A percentile compares a stretch with the other conserved stretches of the same genome.
Conservation (phyloP, 2,329 filamentous ascomycete genomes). For the Coccinonectria pachysandricola region DNA sequence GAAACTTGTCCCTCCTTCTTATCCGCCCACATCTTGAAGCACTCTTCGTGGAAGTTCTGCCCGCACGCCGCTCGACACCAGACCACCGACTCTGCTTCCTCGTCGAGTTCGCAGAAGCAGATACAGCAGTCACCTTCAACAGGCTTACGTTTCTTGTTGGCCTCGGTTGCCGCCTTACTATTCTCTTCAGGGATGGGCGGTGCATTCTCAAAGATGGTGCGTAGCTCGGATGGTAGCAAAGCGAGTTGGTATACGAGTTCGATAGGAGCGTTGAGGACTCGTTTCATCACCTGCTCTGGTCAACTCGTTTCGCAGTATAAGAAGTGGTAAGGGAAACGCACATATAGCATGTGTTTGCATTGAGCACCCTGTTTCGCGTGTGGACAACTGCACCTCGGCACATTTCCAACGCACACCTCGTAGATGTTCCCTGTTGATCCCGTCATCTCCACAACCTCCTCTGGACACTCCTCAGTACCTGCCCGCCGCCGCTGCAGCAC, state of each 20-base stretch:
- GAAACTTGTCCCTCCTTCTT: constrained; percentile 37
- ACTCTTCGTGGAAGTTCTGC: constrained; percentile 44
- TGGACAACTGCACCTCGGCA: constrained; percentile 46
- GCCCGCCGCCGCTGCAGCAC: constrained; percentile 30
- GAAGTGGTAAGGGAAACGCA: constrained; percentile 15
- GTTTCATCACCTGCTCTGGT: constrained; percentile 39
- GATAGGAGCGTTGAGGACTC: constrained; percentile 46
- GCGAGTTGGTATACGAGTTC: constrained; percentile 52
- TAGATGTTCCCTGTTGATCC: constrained; percentile 60
- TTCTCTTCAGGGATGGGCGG: constrained; percentile 34
- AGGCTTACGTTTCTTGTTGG: constrained; percentile 32
- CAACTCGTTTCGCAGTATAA: neutral
- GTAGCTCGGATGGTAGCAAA: constrained; percentile 48
- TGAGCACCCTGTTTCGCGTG: constrained; percentile 42
- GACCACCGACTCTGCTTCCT: constrained; percentile 28
- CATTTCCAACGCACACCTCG: constrained; percentile 40
- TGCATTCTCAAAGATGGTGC: constrained; percentile 44
- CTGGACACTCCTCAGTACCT: constrained; percentile 27
- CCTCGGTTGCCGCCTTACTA: too few relatives aligned
- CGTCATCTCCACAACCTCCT: constrained; percentile 47
- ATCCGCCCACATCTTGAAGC: constrained; percentile 44
- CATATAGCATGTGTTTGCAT: constrained; percentile 57
- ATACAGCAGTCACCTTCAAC: constrained; percentile 47
- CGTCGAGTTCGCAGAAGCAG: constrained; percentile 40
- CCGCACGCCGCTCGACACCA: constrained; percentile 43